Evolutionary conservation across 2,329 filamentous ascomycete species (phyloP).

Genomic region (Trematosphaeria pertusa): DNA sequence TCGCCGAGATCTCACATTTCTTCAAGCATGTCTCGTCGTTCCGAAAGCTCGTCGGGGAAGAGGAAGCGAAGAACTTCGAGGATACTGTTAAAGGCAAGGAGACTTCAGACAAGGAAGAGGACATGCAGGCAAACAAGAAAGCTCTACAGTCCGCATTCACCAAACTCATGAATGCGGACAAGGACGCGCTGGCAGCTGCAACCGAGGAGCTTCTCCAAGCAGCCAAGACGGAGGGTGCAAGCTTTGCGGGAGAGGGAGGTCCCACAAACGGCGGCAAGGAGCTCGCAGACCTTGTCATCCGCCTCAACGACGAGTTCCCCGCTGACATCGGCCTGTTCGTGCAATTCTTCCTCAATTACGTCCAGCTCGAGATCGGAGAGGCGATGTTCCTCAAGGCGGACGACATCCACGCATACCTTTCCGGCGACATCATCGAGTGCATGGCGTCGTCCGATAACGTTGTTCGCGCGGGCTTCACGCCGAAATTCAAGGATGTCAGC

Average conservation of each 20-base stretch:
- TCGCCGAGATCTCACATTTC: slow-evolving; percentile 87
- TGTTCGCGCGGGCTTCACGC: slow-evolving; percentile 94
- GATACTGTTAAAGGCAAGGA: slow-evolving; percentile 60
- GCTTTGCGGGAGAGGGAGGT: slow-evolving; percentile 78
- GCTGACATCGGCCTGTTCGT: slow-evolving; percentile 90
- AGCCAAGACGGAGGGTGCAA: slow-evolving; percentile 70
- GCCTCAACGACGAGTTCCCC: slow-evolving; percentile 85
- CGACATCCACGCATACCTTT: slow-evolving; percentile 95
- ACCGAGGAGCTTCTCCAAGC: slow-evolving; percentile 73
- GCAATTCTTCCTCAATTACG: slow-evolving; percentile 96
- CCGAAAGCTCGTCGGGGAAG: slow-evolving; percentile 56
- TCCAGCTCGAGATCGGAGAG: slow-evolving; percentile 85
- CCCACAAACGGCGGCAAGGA: slow-evolving; percentile 71
- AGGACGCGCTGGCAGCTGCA: slow-evolving; percentile 69
- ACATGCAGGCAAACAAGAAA: slow-evolving; percentile 70
- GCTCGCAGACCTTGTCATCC: slow-evolving; percentile 76
- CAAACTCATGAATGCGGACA: slow-evolving; percentile 78
- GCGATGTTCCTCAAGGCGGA: slow-evolving; percentile 96
- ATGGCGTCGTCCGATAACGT: slow-evolving; percentile 99
- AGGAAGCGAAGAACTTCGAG: slow-evolving; percentile 55
- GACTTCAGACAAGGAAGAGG: slow-evolving; percentile 54
- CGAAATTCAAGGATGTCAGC: slow-evolving; percentile 95
- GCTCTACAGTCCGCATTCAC: slow-evolving; percentile 78
- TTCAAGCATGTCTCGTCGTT: slow-evolving; percentile 67
- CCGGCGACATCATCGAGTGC: slow-evolving; percentile 96